phyloP scores from a whole-genome alignment of 2,329 filamentous ascomycete species.

The Nemania bipapillata region DNA sequence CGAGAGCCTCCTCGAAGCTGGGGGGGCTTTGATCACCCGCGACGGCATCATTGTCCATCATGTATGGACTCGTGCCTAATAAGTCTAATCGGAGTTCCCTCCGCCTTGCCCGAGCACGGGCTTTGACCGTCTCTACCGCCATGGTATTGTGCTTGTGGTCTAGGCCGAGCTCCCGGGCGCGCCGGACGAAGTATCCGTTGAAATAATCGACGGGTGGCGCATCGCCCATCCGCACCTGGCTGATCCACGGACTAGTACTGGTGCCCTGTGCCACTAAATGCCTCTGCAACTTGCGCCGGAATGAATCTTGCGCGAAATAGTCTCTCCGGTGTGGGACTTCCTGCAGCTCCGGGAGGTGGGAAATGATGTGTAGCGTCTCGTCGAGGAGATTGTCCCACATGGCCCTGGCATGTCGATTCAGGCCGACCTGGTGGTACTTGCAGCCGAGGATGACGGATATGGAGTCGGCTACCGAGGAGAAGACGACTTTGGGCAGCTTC shows the following conservation, averaged over 20 bases:
- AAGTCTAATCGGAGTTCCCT: conserved; percentile 48
- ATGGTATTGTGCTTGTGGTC: conserved; percentile 77
- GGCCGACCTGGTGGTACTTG: conserved; percentile 75
- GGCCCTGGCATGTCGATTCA: conserved; percentile 71
- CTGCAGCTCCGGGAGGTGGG: conserved; percentile 77
- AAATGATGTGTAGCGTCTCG: conserved; percentile 79
- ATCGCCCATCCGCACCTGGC: conserved; percentile 69
- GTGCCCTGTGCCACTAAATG: conserved; percentile 64
- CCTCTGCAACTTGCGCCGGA: conserved; percentile 70
- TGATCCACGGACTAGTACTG: conserved; percentile 74
- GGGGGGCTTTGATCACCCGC: conserved; percentile 35
- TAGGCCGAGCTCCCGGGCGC: conserved; percentile 78
- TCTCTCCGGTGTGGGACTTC: conserved; percentile 66
- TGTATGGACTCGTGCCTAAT: conserved; percentile 42
- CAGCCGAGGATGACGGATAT: conserved; percentile 82
- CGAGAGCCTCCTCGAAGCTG: conserved; percentile 28
- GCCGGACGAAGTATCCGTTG: conserved; percentile 85
- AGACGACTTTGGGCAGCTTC: conserved; percentile 82
- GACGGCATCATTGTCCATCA: conserved; percentile 46
- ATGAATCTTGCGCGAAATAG: conserved; percentile 67
- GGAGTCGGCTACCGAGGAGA: conserved; percentile 81
- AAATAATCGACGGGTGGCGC: conserved; percentile 83
- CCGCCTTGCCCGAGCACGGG: conserved; percentile 63
- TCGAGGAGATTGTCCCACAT: conserved; percentile 76
- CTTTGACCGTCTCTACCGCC: conserved; percentile 77